These are phyloP conservation scores for Neopestalotiopsis rosae DNA, from an alignment of 2,329 filamentous ascomycete species.

Conservation along the genomic window DNA sequence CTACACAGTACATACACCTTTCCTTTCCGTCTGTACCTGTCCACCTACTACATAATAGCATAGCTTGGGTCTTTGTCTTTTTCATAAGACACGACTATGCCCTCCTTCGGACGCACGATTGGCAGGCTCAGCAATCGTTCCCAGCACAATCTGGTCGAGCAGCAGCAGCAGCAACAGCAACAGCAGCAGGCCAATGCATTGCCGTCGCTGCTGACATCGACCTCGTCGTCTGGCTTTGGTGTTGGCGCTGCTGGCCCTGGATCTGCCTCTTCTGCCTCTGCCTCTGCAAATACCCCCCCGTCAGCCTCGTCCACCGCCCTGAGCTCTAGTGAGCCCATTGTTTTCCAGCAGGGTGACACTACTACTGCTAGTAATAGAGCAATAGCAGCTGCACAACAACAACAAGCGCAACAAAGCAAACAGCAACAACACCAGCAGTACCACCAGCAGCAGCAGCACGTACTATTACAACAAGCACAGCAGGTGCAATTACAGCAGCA, in stretches of 20 bases:
- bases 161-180: slow-evolving; percentile 38
- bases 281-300: slow-evolving; percentile 39
- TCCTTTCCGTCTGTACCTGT: background rate
- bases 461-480: slow-evolving; percentile 26
- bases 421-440: slow-evolving; percentile 29
- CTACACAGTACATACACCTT: background rate
- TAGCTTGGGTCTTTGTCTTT: background rate
- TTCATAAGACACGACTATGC: slow-evolving; percentile 21
- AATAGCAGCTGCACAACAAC: slow-evolving; percentile 6
- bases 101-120: slow-evolving; percentile 21
- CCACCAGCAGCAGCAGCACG: slow-evolving; percentile 24
- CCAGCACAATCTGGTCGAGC: slow-evolving; percentile 59
- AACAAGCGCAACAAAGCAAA: slow-evolving; percentile 26
- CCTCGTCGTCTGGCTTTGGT: slow-evolving; percentile 20
- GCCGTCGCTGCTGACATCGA: slow-evolving; percentile 30
- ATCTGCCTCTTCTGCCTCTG: slow-evolving; percentile 24
- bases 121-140: slow-evolving; percentile 53
- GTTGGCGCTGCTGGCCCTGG: slow-evolving; percentile 20
- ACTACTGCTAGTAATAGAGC: background rate
- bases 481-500: slow-evolving; percentile 35
- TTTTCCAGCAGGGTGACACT: slow-evolving; percentile 32
- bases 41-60: background rate
- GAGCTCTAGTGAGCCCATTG: slow-evolving; percentile 50
- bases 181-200: slow-evolving; percentile 38
- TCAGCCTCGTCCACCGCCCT: slow-evolving; percentile 54